Evolutionary conservation across 352 stramenopile species (phyloP).

Genomic region (Elongisporangium undulatum): DNA sequence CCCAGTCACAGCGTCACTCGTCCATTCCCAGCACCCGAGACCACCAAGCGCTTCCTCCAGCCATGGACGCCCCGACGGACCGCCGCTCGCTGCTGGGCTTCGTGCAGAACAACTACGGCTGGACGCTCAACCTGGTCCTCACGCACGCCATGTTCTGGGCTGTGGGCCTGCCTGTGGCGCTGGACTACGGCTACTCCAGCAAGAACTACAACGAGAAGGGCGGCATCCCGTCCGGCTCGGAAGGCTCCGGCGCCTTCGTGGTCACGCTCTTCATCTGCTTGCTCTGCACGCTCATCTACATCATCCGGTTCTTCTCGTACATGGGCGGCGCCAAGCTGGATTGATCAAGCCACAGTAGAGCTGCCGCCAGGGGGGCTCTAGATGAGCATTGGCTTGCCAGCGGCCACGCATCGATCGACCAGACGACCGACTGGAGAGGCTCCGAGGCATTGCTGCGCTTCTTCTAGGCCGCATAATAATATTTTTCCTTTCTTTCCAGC

Average conservation of each 20-base stretch:
- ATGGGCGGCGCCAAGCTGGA: constrained; percentile 25
- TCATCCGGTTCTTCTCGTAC: constrained; percentile 46
- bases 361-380: too few species aligned
- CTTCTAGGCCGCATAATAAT: neutral
- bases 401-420: neutral
- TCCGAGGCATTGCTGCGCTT: neutral
- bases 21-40: constrained; percentile 10
- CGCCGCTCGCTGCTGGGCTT: constrained; percentile 44
- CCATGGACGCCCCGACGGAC: neutral
- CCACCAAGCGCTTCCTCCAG: neutral
- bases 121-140: constrained; percentile 82
- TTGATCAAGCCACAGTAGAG: neutral
- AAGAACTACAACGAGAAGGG: constrained; percentile 69
- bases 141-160: constrained; percentile 83
- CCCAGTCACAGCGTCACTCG: neutral
- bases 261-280: constrained; percentile 76
- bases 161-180: constrained; percentile 65
- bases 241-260: constrained; percentile 75
- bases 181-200: constrained; percentile 81
- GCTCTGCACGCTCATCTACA: constrained; percentile 71
- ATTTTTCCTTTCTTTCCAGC: neutral
- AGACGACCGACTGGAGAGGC: too few species aligned
- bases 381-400: neutral
- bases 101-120: constrained; percentile 69
- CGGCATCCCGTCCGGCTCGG: constrained; percentile 68